Base-by-base conservation (phyloP, 2,329 filamentous ascomycete genomes). In the Pseudogymnoascus sp. region DNA sequence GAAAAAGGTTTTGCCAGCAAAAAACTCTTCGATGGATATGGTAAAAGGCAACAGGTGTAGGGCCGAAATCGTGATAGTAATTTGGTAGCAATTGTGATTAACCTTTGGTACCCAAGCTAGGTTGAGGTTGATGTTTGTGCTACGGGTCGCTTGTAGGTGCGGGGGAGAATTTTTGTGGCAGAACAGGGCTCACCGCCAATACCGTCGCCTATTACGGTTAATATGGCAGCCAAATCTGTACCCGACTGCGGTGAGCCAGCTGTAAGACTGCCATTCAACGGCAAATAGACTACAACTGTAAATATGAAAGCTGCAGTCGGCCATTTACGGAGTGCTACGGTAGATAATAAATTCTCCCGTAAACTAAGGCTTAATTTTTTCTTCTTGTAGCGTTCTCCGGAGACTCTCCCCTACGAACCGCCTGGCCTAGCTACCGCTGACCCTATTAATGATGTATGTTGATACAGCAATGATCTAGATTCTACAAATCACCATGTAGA, bases 141-240 rank as follows among this genome's bases (percentile, higher is more conserved):
- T 33, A 33, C 28, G 50, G 43, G 26, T 56, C 50, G 50, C 50
- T 56, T 56, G 50, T 6, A 56, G 50, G 50, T 56, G 50, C 50
- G 50, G 50, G 43, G 50, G 50, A 56, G 50, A 56, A 56, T 56
- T 56, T 56, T 56, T 56, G 50, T 56, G 50, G 50, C 50, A 56
- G 50, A 56, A 56, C 50, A 19, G 5, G 8, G 50, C 10, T 19
- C 50, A 56, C 50, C 50, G 50, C 50, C 50, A 19, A 3, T 33
- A 4, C 2, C 5, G 5, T 33, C 8, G n/a, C n/a, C 16, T 10
- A 12, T 56, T 56, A n/a, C n/a, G 50, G 50, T 56, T 56, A 56
- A 19, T 56, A 7, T 2, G 6, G 19, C 12, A n/a, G 6, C 43
- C 43, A 33, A 11, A 11, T 50, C 7, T 31, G 28, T 31, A 8